These are phyloP conservation scores for Nakaseomyces bracarensis DNA, from an alignment of 1,139 yeast genomes.

Conservation along the genomic window DNA sequence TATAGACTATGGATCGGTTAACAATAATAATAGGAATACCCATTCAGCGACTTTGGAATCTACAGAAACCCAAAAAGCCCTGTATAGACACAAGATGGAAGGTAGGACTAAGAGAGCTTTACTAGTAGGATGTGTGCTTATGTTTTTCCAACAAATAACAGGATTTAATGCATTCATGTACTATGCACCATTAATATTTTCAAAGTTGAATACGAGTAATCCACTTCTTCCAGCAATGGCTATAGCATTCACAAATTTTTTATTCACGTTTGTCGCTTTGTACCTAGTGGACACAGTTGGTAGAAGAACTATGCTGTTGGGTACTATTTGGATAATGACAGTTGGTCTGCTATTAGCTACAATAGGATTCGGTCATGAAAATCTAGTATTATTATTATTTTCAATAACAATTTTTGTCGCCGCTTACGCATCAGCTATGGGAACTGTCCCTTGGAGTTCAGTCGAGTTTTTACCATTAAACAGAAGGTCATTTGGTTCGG, in stretches of 20 bases:
- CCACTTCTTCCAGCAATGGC: slow-evolving; percentile 58
- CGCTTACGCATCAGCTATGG: slow-evolving; percentile 40
- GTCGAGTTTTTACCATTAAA: slow-evolving; percentile 41
- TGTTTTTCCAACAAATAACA: slow-evolving; percentile 67
- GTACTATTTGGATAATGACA: slow-evolving; percentile 42
- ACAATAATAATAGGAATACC: background rate
- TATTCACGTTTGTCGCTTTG: slow-evolving; percentile 56
- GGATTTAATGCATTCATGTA: slow-evolving; percentile 74
- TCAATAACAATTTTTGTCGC: slow-evolving; percentile 39
- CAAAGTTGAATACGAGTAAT: slow-evolving; percentile 48
- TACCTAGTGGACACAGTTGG: slow-evolving; percentile 53
- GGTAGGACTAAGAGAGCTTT: slow-evolving; percentile 49
- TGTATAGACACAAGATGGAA: slow-evolving; percentile 20
- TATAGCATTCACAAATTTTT: slow-evolving; percentile 58
- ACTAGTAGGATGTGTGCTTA: slow-evolving; percentile 58
- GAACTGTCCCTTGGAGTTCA: slow-evolving; percentile 43
- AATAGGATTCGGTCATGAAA: slow-evolving; percentile 21
- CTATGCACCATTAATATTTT: slow-evolving; percentile 60
- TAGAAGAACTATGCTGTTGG: slow-evolving; percentile 49
- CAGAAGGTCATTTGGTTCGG: slow-evolving; percentile 39
- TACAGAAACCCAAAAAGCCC: slow-evolving; percentile 2
- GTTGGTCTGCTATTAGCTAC: slow-evolving; percentile 30
- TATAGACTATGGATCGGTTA: slow-evolving; percentile 4
- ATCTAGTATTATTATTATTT: slow-evolving; percentile 24
- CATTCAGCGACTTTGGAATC: background rate